Evolutionary conservation across 495 filamentous ascomycete genomes (phyloP), one percentile per base, ranked within the genome.

Genomic region (Aspergillus campestris): DNA sequence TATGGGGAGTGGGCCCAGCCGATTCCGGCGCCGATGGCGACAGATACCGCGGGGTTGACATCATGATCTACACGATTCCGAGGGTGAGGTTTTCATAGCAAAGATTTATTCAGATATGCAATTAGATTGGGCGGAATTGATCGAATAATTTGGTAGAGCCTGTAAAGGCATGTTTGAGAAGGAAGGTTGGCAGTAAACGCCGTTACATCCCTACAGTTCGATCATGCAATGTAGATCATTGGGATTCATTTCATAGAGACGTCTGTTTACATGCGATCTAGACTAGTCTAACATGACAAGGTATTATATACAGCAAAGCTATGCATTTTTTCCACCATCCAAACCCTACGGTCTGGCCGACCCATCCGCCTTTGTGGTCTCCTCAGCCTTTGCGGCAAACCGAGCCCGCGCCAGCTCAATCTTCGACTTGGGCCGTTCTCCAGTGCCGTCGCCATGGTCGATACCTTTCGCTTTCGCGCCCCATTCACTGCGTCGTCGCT

Each of bases 401-500:
- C 70, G 55, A 34, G 67, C 70, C 12, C 72, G 65, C 6, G 73
- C 73, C 49, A 75, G 56, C 39, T 75, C 70, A 37, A 78, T 57
- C 38, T 62, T 62, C 12, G 70, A 72, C 51, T 73, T 73, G 18
- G 64, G 64, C 27, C 60, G 57, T 40, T 58, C 54, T 30, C 51
- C 60, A 31, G 51, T 35, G 13, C 55, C 55, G 34, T 61, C 49
- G 43, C 28, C 46, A 13, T 36, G 42, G 33, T 60, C 55, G 36
- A 59, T 38, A 2, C 60, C 78, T 66, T 84, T 86, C 11, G 80
- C 82, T 63, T 79, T 80, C 14, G 67, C 62, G 27, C 81, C 73
- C 87, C 87, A 94, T 31, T 89, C 84, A 14, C 65, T 70, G 33
- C 80, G 65, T 39, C 78, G 70, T 38, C 80, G 67, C 51, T 83